phyloP scores from a whole-genome alignment of 768 basidiomycete species.

The Calocera cornea region DNA sequence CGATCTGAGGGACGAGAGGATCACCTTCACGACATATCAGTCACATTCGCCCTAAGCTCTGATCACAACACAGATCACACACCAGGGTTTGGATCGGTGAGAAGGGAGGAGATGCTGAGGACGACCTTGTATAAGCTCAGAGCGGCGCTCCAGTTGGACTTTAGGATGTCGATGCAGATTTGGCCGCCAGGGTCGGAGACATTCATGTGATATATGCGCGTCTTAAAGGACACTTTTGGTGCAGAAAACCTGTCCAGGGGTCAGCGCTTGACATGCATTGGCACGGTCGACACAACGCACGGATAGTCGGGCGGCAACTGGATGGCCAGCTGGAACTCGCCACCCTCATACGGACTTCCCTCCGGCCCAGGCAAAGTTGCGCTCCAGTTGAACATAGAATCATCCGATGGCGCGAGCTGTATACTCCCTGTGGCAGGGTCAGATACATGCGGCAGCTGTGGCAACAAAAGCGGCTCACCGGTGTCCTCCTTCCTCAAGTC shows the following conservation, averaged over 20 bases:
- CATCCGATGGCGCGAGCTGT: constrained; percentile 47
- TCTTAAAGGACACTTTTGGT: constrained; percentile 12
- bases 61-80: constrained; percentile 22
- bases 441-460: neutral
- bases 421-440: constrained; percentile 25
- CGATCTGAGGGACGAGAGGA: constrained; percentile 50
- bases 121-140: constrained; percentile 89
- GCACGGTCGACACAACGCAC: constrained; percentile 41
- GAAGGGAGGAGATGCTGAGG: constrained; percentile 78
- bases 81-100: constrained; percentile 93
- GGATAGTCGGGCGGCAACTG: constrained; percentile 62
- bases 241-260: constrained; percentile 9
- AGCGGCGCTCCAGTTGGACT: constrained; percentile 89
- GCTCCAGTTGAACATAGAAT: constrained; percentile 53
- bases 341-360: constrained; percentile 71
- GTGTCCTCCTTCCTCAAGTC: constrained; percentile 75
- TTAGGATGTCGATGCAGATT: constrained; percentile 83
- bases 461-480: constrained; percentile 26
- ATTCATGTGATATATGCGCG: constrained; percentile 77
- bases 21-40: neutral
- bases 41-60: neutral
- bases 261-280: neutral
- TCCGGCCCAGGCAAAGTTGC: constrained; percentile 71
- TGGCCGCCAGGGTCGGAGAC: constrained; percentile 22
- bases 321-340: constrained; percentile 52